phyloP scores from a whole-genome alignment of 306 rosid species.

The Prunus mira region DNA sequence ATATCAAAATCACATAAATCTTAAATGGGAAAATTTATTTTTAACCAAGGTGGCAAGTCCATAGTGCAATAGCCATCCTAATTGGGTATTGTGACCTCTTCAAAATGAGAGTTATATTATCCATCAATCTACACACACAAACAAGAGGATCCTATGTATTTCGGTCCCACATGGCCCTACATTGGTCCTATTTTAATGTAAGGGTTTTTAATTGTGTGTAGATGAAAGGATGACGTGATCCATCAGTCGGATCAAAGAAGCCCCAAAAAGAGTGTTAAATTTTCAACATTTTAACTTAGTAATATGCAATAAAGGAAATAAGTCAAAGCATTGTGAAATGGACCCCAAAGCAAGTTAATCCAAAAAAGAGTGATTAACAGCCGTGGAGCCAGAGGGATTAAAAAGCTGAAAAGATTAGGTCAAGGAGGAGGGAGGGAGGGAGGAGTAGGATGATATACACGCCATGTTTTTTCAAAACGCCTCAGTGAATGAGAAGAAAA shows the following conservation, averaged over 20 bases:
- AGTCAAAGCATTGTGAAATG: conserved; percentile 40
- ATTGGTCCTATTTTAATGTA: no score
- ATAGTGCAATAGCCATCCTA: not conserved
- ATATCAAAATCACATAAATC: not conserved
- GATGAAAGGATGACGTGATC: no score
- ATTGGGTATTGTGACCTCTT: conserved; percentile 5
- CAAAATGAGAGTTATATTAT: no score
- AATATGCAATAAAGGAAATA: conserved; percentile 2
- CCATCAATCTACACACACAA: no score
- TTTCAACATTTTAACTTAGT: not conserved
- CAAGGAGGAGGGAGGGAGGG: not conserved
- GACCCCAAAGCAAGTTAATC: conserved; percentile 32
- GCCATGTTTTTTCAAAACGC: conserved; percentile 33
- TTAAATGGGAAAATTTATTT: no score
- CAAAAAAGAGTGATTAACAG: conserved; percentile 22
- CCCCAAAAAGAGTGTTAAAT: not conserved
- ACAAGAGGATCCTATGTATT: no score
- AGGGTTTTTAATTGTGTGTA: no score
- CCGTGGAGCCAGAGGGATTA: conserved; percentile 37
- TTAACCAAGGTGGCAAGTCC: no score
- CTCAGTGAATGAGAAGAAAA: conserved; percentile 9
- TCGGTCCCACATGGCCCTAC: no score
- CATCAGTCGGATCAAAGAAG: no score
- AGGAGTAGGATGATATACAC: not conserved
- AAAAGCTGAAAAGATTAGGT: conserved; percentile 33